Evolutionary conservation across 345 rosid species (phyloP).

Genomic region (Citropsis articulata): DNA sequence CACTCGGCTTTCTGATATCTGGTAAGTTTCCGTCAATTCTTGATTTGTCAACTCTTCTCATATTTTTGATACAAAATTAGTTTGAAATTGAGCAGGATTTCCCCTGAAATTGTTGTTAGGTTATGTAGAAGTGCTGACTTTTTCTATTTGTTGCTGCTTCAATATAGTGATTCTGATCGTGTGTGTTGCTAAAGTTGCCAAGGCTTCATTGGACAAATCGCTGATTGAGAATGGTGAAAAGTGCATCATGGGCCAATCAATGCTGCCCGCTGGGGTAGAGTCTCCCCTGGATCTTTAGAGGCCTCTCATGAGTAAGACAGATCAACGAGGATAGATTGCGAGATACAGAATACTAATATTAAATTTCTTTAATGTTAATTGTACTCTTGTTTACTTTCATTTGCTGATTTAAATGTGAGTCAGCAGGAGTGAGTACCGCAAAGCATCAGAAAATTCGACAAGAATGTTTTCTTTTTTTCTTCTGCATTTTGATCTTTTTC

Average conservation of each 20-base stretch:
- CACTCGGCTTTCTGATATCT: constrained; percentile 30
- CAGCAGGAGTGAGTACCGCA: neutral
- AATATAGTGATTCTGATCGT: constrained; percentile 32
- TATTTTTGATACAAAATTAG: neutral
- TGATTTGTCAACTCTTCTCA: neutral
- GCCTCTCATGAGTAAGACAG: constrained; percentile 31
- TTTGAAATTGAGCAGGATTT: neutral
- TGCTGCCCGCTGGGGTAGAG: constrained; percentile 21
- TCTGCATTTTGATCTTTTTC: neutral
- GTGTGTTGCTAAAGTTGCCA: constrained; percentile 44
- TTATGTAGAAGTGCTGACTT: neutral
- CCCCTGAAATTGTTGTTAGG: neutral
- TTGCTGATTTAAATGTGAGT: neutral
- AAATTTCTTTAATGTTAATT: constrained; percentile 8
- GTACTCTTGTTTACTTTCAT: neutral
- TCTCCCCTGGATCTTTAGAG: constrained; percentile 21
- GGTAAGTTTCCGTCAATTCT: constrained; percentile 25
- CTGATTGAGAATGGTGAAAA: constrained; percentile 37
- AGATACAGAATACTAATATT: neutral
- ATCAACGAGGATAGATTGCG: constrained; percentile 14
- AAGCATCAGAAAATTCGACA: neutral
- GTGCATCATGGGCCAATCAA: constrained; percentile 2
- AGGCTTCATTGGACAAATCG: constrained; percentile 42
- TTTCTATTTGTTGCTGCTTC: neutral
- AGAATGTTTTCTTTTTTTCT: neutral